phyloP scores from a whole-genome alignment of 2,329 filamentous ascomycete species.

The Phyllosticta ampelicida region DNA sequence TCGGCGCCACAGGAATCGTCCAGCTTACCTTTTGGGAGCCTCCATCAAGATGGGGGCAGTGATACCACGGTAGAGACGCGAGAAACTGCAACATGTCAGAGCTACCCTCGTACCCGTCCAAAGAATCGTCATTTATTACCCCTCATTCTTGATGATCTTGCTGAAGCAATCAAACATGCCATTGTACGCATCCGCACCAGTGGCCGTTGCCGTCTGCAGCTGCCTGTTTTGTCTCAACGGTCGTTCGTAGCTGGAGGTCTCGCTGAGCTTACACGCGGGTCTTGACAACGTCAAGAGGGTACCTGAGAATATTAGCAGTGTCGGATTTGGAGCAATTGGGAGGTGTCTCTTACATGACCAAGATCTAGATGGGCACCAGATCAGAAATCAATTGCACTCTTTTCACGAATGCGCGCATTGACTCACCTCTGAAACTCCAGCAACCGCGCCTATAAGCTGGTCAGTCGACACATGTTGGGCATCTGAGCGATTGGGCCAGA shows the following conservation, averaged over 20 bases:
- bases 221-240: constrained; percentile 48
- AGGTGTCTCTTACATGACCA: constrained; percentile 59
- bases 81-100: constrained; percentile 47
- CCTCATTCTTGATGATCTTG: constrained; percentile 94
- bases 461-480: constrained; percentile 23
- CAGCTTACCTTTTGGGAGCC: constrained; percentile 61
- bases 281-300: constrained; percentile 97
- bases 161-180: constrained; percentile 97
- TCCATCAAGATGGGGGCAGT: constrained; percentile 96
- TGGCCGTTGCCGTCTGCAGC: constrained; percentile 64
- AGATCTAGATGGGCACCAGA: constrained; percentile 50
- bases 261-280: constrained; percentile 67
- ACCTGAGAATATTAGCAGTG: constrained; percentile 48
- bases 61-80: constrained; percentile 91
- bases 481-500: constrained; percentile 20
- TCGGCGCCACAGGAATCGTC: not conserved
- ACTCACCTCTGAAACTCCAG: constrained; percentile 91
- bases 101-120: not conserved
- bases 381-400: constrained; percentile 16
- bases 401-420: not conserved
- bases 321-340: not conserved
- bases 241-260: not conserved
- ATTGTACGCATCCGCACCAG: constrained; percentile 77
- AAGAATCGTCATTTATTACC: constrained; percentile 44
- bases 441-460: constrained; percentile 62